A percentile compares a stretch with the other conserved stretches of the same genome.
Evolutionary conservation across 768 basidiomycete genomes (phyloP).

Genomic region (Panaeolus cyanescens): DNA sequence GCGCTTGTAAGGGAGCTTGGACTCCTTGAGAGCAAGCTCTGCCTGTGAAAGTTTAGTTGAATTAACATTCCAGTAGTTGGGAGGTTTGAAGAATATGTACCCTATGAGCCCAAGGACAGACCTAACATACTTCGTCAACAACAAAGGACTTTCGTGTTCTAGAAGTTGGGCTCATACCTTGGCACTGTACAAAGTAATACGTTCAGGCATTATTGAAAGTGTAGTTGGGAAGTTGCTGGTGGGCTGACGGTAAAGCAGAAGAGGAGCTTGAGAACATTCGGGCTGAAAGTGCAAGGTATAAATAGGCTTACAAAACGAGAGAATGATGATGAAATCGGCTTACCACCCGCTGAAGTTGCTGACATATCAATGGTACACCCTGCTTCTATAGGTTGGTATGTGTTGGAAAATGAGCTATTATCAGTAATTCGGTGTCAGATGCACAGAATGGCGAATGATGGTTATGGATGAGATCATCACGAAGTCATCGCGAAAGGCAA

Average conservation of each 20-base stretch:
- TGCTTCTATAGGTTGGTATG: neutral
- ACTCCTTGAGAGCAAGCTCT: conserved; percentile 64
- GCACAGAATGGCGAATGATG: neutral
- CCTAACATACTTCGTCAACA: conserved; percentile 26
- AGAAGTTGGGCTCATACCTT: conserved; percentile 31
- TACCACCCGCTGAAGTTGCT: neutral
- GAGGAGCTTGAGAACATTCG: neutral
- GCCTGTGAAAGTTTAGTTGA: conserved; percentile 33
- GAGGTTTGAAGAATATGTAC: conserved; percentile 25
- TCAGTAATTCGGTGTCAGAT: neutral
- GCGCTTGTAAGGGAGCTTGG: conserved; percentile 45
- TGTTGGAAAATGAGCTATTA: neutral
- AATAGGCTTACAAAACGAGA: neutral
- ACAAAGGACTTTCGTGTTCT: neutral
- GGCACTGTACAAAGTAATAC: conserved; percentile 31
- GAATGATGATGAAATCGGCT: neutral
- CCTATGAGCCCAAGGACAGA: conserved; percentile 62
- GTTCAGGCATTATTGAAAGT: conserved; percentile 22
- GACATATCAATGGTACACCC: neutral
- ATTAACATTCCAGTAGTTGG: neutral
- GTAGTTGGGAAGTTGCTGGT: neutral
- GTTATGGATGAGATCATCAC: neutral
- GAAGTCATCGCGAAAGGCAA: neutral
- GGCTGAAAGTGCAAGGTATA: neutral
- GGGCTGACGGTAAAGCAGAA: neutral